Evolutionary conservation across 768 basidiomycete genomes (phyloP), one percentile per base, ranked within the genome.

Genomic region (Podaxis mareebaensis): DNA sequence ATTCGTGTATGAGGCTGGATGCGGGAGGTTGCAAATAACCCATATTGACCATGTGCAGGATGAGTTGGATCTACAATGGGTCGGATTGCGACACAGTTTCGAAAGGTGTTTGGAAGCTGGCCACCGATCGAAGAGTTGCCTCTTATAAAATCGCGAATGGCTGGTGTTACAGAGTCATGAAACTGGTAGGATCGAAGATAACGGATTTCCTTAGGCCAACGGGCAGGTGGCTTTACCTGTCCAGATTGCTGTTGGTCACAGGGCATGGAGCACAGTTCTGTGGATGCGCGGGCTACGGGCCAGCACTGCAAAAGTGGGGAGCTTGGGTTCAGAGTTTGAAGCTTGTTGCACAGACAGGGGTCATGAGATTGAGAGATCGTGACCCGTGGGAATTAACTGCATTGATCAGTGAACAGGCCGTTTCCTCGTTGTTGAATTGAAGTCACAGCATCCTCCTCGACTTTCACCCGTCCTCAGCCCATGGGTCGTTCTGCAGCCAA

Each of bases 1-100:
- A 96, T 85, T 67, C 87, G 85, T 26, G 85, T 83, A 49, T 81
- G 83, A 3, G 85, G 80, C 2, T 82, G 79, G 20, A 96, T 89
- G 73, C 86, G 90, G 64, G 83, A 88, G 22, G 81, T 76, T 24
- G 93, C 89, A 74, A 95, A 95, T 38, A 98, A 78, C 3, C 95
- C 95, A 65, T 74, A 76, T 72, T 96, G 95, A 1, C 92, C 92
- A 63, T 71, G 71, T 48, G 92, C 91, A 44, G 95, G 95, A 76
- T 96, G 94, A 33, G 74, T 74, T 12, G 78, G 61, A 40, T 77
- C 78, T 44, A 79, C 68, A 65, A 95, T 88, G 2, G 57, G 69
- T 68, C 82, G 85, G 69, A 95, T 90, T 57, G 54, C 38, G 28
- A 57, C 61, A 77, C 71, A 33, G 90, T 83, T 49, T 74, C 73